phyloP scores from a whole-genome alignment of 2,329 filamentous ascomycete genomes.

The Seiridium cupressi region DNA sequence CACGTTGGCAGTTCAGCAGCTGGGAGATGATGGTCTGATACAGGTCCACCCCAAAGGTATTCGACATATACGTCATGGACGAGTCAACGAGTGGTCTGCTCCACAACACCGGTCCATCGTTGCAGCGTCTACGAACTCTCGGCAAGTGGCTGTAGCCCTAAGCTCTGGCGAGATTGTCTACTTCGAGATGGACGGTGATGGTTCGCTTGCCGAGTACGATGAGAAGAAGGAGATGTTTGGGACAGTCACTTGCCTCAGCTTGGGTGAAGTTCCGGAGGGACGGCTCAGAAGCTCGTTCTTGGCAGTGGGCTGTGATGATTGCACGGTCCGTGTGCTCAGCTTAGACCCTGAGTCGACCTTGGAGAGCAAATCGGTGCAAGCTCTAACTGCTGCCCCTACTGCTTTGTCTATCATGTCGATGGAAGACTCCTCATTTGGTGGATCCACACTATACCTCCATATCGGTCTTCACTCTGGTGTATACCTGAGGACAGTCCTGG shows the following conservation, averaged over 20 bases:
- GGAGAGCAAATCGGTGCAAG: slow-evolving; percentile 92
- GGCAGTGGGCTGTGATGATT: slow-evolving; percentile 95
- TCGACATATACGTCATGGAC: slow-evolving; percentile 76
- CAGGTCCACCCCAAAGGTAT: slow-evolving; percentile 98
- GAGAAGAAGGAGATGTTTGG: slow-evolving; percentile 94
- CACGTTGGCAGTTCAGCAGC: slow-evolving; percentile 88
- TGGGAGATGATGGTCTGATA: slow-evolving; percentile 88
- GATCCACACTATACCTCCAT: slow-evolving; percentile 87
- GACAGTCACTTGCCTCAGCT: slow-evolving; percentile 90
- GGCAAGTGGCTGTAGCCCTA: slow-evolving; percentile 88
- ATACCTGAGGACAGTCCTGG: slow-evolving; percentile 90
- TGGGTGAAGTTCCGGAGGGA: slow-evolving; percentile 90
- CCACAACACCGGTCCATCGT: slow-evolving; percentile 95
- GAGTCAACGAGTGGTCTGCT: slow-evolving; percentile 88
- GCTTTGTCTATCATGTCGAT: slow-evolving; percentile 91
- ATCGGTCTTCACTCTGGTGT: slow-evolving; percentile 95
- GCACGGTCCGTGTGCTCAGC: slow-evolving; percentile 89
- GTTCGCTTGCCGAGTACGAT: slow-evolving; percentile 87
- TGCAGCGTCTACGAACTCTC: slow-evolving; percentile 87
- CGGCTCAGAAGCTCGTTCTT: slow-evolving; percentile 86
- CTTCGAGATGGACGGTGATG: slow-evolving; percentile 94
- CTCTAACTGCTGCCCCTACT: slow-evolving; percentile 85
- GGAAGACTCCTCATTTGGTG: slow-evolving; percentile 88
- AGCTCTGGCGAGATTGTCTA: slow-evolving; percentile 97
- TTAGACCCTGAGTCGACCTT: slow-evolving; percentile 86